Conservation (phyloP, 768 basidiomycete genomes). For the Rossbeevera mucosa region DNA sequence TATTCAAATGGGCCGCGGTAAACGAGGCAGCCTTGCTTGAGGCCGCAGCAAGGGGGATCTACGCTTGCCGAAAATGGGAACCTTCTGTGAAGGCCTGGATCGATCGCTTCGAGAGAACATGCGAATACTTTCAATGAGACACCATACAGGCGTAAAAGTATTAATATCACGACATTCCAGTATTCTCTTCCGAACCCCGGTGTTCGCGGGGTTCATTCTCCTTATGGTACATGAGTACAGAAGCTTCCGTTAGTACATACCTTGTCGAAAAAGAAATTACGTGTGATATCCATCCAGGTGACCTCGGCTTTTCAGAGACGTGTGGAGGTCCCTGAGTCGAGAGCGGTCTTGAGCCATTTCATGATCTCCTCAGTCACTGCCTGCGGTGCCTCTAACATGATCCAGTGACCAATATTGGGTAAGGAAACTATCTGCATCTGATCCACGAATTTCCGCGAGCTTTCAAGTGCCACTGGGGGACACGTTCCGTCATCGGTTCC, state of each 20-base stretch:
- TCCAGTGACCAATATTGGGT: slow-evolving; percentile 62
- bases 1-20: neutral
- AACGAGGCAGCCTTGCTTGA: slow-evolving; percentile 1
- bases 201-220: neutral
- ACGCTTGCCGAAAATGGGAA: neutral
- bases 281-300: neutral
- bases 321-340: neutral
- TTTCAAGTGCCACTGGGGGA: slow-evolving; percentile 37
- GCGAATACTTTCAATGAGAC: neutral
- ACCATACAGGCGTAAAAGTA: neutral
- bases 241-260: neutral
- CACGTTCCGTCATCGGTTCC: slow-evolving; percentile 54
- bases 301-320: slow-evolving; percentile 6
- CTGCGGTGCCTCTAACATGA: slow-evolving; percentile 60
- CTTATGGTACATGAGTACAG: neutral
- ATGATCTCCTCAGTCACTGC: slow-evolving; percentile 46
- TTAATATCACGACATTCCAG: too few relatives aligned
- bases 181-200: neutral
- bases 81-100: neutral
- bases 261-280: neutral
- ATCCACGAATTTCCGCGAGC: slow-evolving; percentile 47
- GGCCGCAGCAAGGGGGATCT: neutral
- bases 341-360: slow-evolving; percentile 38
- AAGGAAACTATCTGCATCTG: slow-evolving; percentile 48
- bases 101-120: neutral